phyloP scores from a whole-genome alignment of 345 rosid genomes.

The Hevea brasiliensis region DNA sequence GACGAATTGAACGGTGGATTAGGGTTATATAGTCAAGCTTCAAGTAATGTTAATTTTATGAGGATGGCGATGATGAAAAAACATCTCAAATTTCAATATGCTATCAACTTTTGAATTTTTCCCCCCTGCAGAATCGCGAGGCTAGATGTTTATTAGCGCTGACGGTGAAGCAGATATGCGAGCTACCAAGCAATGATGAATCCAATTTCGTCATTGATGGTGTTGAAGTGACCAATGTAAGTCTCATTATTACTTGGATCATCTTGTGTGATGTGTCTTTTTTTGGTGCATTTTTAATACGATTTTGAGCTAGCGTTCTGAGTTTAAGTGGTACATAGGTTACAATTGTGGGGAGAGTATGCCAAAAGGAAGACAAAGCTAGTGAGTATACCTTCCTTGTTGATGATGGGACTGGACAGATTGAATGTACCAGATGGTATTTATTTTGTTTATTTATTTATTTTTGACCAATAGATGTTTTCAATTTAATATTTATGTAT shows the following conservation, averaged over 20 bases:
- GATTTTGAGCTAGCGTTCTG: background rate
- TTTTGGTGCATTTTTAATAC: background rate
- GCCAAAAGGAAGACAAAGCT: slow-evolving; percentile 69
- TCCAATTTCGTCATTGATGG: slow-evolving; percentile 32
- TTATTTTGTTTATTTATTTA: background rate
- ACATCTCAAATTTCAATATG: background rate
- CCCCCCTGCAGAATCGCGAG: slow-evolving; percentile 34
- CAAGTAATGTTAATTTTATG: no score
- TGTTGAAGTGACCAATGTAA: slow-evolving; percentile 31
- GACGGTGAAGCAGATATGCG: slow-evolving; percentile 35
- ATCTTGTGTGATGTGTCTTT: background rate
- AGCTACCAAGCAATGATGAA: slow-evolving; percentile 32
- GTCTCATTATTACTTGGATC: background rate
- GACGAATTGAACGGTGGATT: background rate
- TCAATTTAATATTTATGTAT: background rate
- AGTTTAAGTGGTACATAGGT: slow-evolving; percentile 8
- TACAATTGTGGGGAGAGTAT: slow-evolving; percentile 59
- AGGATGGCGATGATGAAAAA: background rate
- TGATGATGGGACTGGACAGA: slow-evolving; percentile 83
- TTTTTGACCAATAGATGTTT: background rate
- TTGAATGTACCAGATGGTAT: slow-evolving; percentile 84
- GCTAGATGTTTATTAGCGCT: slow-evolving; percentile 28
- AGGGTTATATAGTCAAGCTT: background rate
- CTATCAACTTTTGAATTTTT: background rate
- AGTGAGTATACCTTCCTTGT: slow-evolving; percentile 63